phyloP scores from a whole-genome alignment of 805 yeast genomes.

The Cyberlindnera samutprakarnensis region DNA sequence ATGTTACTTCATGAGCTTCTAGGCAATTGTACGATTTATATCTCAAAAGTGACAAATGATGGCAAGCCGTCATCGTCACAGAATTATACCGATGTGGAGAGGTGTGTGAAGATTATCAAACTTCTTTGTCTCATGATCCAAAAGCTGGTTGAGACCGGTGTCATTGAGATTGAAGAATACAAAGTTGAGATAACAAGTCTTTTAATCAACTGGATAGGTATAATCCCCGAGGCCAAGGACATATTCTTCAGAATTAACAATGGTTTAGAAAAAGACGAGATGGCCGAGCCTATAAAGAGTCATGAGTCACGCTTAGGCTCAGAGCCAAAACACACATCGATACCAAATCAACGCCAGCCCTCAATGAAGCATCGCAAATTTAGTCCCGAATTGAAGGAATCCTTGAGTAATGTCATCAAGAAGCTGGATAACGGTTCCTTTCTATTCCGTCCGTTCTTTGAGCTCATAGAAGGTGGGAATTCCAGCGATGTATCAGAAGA shows the following conservation, averaged over 20 bases:
- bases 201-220: conserved; percentile 58
- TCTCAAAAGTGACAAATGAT: conserved; percentile 28
- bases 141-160: conserved; percentile 37
- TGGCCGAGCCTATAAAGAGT: neutral
- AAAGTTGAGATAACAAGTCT: conserved; percentile 52
- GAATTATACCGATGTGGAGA: conserved; percentile 18
- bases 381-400: conserved; percentile 15
- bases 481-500: conserved; percentile 1
- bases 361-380: conserved; percentile 14
- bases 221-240: conserved; percentile 53
- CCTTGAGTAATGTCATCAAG: conserved; percentile 19
- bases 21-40: conserved; percentile 40
- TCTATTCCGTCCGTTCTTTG: conserved; percentile 21
- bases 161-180: conserved; percentile 45
- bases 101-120: conserved; percentile 34
- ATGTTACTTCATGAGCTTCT: conserved; percentile 69
- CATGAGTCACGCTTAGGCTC: too few species aligned
- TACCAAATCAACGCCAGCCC: neutral
- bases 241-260: conserved; percentile 37
- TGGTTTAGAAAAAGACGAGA: neutral
- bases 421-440: conserved; percentile 19
- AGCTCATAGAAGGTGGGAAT: conserved; percentile 10
- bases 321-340: neutral
- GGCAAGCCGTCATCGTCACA: conserved; percentile 13
- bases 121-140: conserved; percentile 58